Base-by-base conservation (phyloP, 1,139 yeast genomes). In the Yamadazyma taylorii region DNA sequence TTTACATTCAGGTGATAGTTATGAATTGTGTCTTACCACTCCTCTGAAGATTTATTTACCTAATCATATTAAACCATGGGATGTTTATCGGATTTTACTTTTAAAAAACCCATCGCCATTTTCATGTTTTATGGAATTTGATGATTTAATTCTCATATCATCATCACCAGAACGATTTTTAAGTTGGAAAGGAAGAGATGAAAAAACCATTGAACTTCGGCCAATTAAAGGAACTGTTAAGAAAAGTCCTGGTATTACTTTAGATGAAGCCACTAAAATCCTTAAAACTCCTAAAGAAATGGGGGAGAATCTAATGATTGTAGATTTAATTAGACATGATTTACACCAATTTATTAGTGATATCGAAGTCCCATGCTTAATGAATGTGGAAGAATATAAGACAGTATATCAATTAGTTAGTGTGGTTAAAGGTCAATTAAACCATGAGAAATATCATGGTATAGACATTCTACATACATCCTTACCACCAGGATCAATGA, bases 401-500 rank as follows among this genome's bases (percentile, higher is more conserved):
- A 86, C 96, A 0, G 96, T 94, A 2, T 94, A 71, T 56, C 98
- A 92, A 57, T 69, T 94, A 28, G 98, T 94, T 1, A 85, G 96
- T 35, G 96, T 87, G 3, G 88, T 94, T 24, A 76, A 71, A 38
- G 97, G 97, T 0, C 59, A 68, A 17, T 66, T 82, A 13, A 47
- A 60, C 10, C 52, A 53, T 13, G 43, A 53, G 0, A 32, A 29
- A 10, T 82, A 75, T 51, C 67, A 73, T 21, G 98, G 97, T 0
- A 69, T 89, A 29, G 97, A 92, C 55, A 69, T 90, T 5, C 69
- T 92, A 14, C 76, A 80, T 17, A 79, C 79, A 41, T 81, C 96
- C 0, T 66, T 94, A 25, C 98, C 99, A 2, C 97, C 99, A 0
- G 99, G 99, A 0, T 90, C 97, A 2, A 94, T 94, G 99, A 94